Base-by-base conservation (phyloP, 2,329 filamentous ascomycete genomes). In the Epichloe scottii region DNA sequence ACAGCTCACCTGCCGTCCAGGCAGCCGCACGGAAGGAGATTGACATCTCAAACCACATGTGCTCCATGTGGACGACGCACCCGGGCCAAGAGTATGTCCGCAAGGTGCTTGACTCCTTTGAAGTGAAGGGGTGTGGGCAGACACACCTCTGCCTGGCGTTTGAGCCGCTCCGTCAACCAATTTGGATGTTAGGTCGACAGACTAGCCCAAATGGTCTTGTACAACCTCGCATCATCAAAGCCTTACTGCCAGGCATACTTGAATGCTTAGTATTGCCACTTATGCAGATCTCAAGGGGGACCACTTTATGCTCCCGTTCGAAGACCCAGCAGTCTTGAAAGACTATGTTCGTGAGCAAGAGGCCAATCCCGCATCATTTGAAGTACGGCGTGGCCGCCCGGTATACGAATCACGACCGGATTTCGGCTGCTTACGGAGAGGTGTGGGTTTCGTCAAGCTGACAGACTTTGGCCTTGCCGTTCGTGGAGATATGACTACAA, bases 191-290 rank as follows among this genome's bases (percentile, higher is more conserved):
- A 14, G 57, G 58, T 6, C 59, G 58, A 51, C 58, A 59, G 46
- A 56, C 53, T 11, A 53, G 55, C 8, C 48, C 54, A 5, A 56
- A 46, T 21, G 54, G 52, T 19, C 40, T 57, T 10, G 54, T 60
- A 2, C 55, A 58, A n/a, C 55, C 58, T 15, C 56, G 54, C 5
- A 56, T 51, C 11, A 56, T 62, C 50, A 61, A 59, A 50, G 40
- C 57, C 0, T 42, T 60, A n/a, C 53, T 71, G 49, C 61, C 60
- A 47, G 58, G 61, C 50, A 61, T 73, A 50, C 63, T 72, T 12
- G 51, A 60, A 42, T 65, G 64, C 3, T 62, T 72, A 2, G 63
- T 72, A 51, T 58, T 12, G 57, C 38, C 19, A 15, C 12, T 12
- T 3, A 21, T 8, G 0, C 12, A 61, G 59, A 61, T 26, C 55